Conservation (phyloP, 2,329 filamentous ascomycete species). For the Harringtonia aguacate region DNA sequence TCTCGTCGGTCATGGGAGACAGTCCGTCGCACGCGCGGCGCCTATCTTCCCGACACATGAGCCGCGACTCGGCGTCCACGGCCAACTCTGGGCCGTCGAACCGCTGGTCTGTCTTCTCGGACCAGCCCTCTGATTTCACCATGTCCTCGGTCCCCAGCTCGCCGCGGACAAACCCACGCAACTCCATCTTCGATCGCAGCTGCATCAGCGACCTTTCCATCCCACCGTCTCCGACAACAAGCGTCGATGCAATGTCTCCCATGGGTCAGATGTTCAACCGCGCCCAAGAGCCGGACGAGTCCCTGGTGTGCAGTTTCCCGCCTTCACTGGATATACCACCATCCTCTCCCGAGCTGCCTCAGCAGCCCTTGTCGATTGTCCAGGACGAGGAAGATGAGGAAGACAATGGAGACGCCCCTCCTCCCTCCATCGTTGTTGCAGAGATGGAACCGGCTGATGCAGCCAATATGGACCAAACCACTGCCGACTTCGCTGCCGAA, state of each 20-base stretch:
- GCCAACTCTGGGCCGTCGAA: conserved; percentile 30
- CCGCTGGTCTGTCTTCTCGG: conserved; percentile 56
- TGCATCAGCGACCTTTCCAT: conserved; percentile 57
- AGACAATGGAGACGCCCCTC: background rate
- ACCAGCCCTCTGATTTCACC: conserved; percentile 51
- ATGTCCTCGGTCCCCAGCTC: conserved; percentile 72
- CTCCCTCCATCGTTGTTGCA: too few species aligned
- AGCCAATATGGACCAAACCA: background rate
- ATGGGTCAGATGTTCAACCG: conserved; percentile 28
- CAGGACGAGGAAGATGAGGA: conserved; percentile 4
- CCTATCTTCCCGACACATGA: conserved; percentile 30
- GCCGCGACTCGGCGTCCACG: conserved; percentile 40
- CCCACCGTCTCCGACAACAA: conserved; percentile 75
- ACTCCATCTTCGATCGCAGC: conserved; percentile 66
- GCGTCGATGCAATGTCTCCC: conserved; percentile 56
- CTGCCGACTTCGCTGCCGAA: background rate
- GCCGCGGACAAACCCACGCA: conserved; percentile 61
- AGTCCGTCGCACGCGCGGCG: conserved; percentile 17
- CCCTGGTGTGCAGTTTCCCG: background rate
- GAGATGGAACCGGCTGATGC: background rate
- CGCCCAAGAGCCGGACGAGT: conserved; percentile 28
- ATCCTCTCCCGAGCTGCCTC: background rate
- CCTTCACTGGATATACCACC: background rate
- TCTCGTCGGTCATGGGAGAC: conserved; percentile 13
- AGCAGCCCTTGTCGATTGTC: conserved; percentile 3